Evolutionary conservation across 495 filamentous ascomycete species (phyloP), one percentile per base, ranked within the genome.

Genomic region (Barbatosphaeria neglecta): DNA sequence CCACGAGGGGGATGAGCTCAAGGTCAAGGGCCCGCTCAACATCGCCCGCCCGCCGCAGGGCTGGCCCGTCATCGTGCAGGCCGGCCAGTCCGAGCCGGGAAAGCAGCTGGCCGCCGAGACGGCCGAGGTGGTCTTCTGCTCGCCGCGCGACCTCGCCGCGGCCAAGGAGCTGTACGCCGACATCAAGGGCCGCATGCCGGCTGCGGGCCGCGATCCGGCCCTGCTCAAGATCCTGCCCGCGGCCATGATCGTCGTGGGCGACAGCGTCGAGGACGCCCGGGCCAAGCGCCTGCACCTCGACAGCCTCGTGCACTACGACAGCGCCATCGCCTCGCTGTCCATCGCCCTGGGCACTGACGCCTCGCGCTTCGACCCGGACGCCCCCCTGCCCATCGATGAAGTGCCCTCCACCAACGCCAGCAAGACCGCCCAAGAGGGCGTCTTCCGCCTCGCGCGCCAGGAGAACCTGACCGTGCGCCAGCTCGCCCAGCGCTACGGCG

Each of bases 401-500:
- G 46, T 76, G 16, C 69, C 69, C 0, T 69, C 75, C 49, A 74
- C 72, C 0, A 77, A 77, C 49, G 72, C 69, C 10, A 76, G 73
- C 58, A 73, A 76, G 55, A 72, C 72, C 0, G 48, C 58, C n/a
- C 59, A 70, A 0, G 70, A 64, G 16, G 48, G 58, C 0, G 69
- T 70, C 10, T 28, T 73, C 18, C 65, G 63, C 43, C 50, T 77
- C 6, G 73, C 72, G 0, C 48, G 48, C 31, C 44, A 62, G 3
- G 73, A 77, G 46, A 58, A 60, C 1, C 47, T 77, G 24, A 76
- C 69, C 0, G 65, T 63, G 16, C 63, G 71, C 75, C 76, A 6
- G 77, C 76, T n/a, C 80, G 77, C 76, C 78, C 76, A 6, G 77
- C 76, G 2, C 68, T 80, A 16, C 23, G 65, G 83, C 24, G 79